Conservation (phyloP, 345 rosid genomes). For the Populus alba region DNA sequence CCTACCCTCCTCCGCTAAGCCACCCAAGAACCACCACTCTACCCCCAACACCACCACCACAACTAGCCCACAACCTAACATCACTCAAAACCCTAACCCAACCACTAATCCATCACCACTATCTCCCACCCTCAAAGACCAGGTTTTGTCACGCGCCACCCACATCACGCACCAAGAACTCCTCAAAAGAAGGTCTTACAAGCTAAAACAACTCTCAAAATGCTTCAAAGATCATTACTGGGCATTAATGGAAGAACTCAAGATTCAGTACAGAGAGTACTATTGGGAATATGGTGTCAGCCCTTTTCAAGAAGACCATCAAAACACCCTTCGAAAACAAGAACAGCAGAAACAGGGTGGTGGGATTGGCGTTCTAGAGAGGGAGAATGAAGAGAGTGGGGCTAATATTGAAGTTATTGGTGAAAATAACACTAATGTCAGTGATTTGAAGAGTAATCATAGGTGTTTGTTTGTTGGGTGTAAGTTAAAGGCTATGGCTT, state of each 20-base stretch:
- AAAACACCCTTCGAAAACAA: constrained; percentile 5
- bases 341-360: constrained; percentile 16
- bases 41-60: constrained; percentile 22
- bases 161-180: constrained; percentile 74
- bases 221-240: constrained; percentile 68
- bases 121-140: constrained; percentile 37
- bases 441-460: constrained; percentile 37
- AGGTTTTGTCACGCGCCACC: constrained; percentile 50
- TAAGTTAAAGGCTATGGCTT: constrained; percentile 78
- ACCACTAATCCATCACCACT: constrained; percentile 12
- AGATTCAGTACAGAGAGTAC: constrained; percentile 48
- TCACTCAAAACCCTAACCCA: constrained; percentile 9
- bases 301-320: constrained; percentile 52
- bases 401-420: constrained; percentile 41
- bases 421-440: constrained; percentile 28
- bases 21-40: constrained; percentile 29
- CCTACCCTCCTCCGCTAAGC: constrained; percentile 17
- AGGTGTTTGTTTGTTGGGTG: constrained; percentile 27
- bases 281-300: constrained; percentile 70
- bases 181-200: constrained; percentile 60
- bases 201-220: constrained; percentile 54
- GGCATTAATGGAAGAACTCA: constrained; percentile 72
- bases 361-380: background rate
- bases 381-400: constrained; percentile 23
- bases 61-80: background rate